Conservation (phyloP, 1,284 basidiomycete species). For the Cryptococcus deneoformans region DNA sequence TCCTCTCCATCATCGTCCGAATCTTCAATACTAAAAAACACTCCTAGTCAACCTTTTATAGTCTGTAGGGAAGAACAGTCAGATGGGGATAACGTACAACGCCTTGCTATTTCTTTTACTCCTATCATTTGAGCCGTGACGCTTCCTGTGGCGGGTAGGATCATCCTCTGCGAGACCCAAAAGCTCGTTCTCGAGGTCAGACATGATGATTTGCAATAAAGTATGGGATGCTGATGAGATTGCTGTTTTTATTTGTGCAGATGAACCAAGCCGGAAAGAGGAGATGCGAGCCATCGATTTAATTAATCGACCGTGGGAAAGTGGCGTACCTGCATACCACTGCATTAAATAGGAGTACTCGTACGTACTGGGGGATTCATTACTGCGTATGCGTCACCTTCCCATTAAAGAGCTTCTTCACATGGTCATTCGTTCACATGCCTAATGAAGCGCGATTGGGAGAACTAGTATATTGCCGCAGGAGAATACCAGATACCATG, state of each 20-base stretch:
- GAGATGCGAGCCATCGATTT: background rate
- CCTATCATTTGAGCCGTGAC: constrained; percentile 21
- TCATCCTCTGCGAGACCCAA: constrained; percentile 49
- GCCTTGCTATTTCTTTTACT: constrained; percentile 32
- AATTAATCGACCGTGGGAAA: background rate
- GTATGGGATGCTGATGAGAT: background rate
- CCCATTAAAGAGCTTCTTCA: too few relatives aligned
- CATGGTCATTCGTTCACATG: too few relatives aligned
- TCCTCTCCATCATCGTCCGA: constrained; percentile 29
- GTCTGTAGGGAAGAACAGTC: background rate
- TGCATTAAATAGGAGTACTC: background rate
- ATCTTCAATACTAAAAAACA: constrained; percentile 17
- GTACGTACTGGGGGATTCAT: too few relatives aligned
- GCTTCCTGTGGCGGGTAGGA: constrained; percentile 31
- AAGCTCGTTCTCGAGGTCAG: constrained; percentile 49
- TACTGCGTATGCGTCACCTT: too few relatives aligned
- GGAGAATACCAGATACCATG: too few relatives aligned
- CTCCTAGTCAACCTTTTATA: background rate
- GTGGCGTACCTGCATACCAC: background rate
- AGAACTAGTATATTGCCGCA: too few relatives aligned
- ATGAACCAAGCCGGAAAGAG: background rate
- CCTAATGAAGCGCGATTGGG: too few relatives aligned
- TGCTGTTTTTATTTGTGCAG: background rate
- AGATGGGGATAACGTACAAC: constrained; percentile 19
- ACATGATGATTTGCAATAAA: constrained; percentile 23